A percentile compares a stretch with the other conserved stretches of the same genome.
phyloP scores from a whole-genome alignment of 2,329 filamentous ascomycete species.

The Exophiala xenobiotica region DNA sequence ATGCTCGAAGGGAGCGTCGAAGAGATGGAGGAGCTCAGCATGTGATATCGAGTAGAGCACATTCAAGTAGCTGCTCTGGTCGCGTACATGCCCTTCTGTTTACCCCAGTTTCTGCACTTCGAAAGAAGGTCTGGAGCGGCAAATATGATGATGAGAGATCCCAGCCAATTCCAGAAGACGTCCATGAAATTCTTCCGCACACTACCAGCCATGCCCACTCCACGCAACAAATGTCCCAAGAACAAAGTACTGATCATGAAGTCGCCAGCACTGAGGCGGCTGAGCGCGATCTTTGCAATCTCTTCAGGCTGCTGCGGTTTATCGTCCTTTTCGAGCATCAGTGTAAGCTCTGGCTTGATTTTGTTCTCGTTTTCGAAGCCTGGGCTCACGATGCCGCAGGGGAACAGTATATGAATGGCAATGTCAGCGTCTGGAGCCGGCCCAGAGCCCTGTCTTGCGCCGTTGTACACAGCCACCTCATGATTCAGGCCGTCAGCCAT shows the following conservation, averaged over 20 bases:
- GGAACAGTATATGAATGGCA: constrained; percentile 77
- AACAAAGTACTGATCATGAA: constrained; percentile 76
- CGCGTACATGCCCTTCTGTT: constrained; percentile 46
- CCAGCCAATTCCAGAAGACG: constrained; percentile 55
- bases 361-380: constrained; percentile 74
- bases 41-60: background rate
- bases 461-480: constrained; percentile 84
- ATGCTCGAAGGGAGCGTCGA: constrained; percentile 10
- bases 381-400: constrained; percentile 76
- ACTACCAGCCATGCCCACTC: constrained; percentile 54
- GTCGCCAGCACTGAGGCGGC: constrained; percentile 74
- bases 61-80: constrained; percentile 6
- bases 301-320: constrained; percentile 73
- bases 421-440: constrained; percentile 62
- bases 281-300: constrained; percentile 69
- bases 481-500: constrained; percentile 80
- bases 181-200: constrained; percentile 53
- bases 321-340: constrained; percentile 78
- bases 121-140: constrained; percentile 57
- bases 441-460: constrained; percentile 44
- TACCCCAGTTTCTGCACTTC: constrained; percentile 59
- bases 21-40: background rate
- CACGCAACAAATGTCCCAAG: constrained; percentile 71
- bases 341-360: constrained; percentile 77
- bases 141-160: constrained; percentile 55